These are phyloP conservation scores for Pythium sp. DNA, from an alignment of 352 stramenopile species.

Conservation along the genomic window DNA sequence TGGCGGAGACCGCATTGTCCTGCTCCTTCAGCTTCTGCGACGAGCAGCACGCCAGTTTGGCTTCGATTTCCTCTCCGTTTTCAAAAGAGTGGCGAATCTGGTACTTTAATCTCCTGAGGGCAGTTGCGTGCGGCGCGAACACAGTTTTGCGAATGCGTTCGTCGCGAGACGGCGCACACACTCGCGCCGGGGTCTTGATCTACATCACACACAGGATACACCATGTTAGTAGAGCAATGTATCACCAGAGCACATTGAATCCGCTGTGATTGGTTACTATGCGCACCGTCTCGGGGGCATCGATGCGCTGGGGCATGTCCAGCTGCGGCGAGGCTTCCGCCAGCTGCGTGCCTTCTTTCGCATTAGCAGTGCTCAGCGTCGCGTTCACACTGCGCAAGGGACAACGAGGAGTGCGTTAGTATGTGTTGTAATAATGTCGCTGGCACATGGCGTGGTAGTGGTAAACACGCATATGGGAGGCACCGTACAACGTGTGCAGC, in stretches of 20 bases:
- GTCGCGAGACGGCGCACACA: slow-evolving; percentile 51
- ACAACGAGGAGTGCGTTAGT: background rate
- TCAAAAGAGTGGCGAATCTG: slow-evolving; percentile 44
- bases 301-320: slow-evolving; percentile 75
- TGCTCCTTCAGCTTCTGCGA: slow-evolving; percentile 60
- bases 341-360: slow-evolving; percentile 69
- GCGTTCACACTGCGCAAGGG: slow-evolving; percentile 33
- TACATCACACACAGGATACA: slow-evolving; percentile 12
- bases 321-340: slow-evolving; percentile 72
- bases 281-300: slow-evolving; percentile 57
- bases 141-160: slow-evolving; percentile 68
- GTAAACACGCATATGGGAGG: no score
- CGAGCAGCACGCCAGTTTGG: slow-evolving; percentile 57
- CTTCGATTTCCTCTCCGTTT: slow-evolving; percentile 42
- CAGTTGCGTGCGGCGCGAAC: slow-evolving; percentile 64
- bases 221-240: background rate
- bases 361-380: slow-evolving; percentile 55
- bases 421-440: background rate
- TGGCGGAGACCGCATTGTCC: slow-evolving; percentile 59
- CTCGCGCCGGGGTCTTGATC: slow-evolving; percentile 72
- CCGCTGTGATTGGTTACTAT: background rate
- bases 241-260: background rate
- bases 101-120: slow-evolving; percentile 45
- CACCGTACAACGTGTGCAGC: slow-evolving; percentile 26
- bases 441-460: no score